Evolutionary conservation across 192 early-diverging fungal genomes (phyloP).

Genomic region (Linnemannia schmuckeri): DNA sequence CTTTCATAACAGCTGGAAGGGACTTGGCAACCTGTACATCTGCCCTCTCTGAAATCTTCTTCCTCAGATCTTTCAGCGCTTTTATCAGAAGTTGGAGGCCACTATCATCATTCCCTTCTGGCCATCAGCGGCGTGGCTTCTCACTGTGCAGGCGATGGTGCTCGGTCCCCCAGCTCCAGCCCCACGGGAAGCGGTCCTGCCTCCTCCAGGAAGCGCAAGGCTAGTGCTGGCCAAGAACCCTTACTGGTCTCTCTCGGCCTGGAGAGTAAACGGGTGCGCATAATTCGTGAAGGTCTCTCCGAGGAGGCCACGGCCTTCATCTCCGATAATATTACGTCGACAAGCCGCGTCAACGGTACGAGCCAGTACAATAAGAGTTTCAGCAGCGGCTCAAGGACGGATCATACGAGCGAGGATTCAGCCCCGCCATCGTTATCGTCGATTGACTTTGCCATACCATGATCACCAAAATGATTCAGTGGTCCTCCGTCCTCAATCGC

Average conservation of each 20-base stretch:
- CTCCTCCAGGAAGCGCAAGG: constrained; percentile 9
- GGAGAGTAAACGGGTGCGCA: constrained; percentile 5
- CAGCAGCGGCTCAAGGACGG: constrained; percentile 4
- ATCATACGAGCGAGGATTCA: constrained; percentile 11
- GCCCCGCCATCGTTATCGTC: constrained; percentile 6
- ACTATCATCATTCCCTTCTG: constrained; percentile 20
- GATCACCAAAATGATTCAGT: constrained; percentile 4
- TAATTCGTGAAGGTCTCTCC: constrained; percentile 7
- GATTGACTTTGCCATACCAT: constrained; percentile 17
- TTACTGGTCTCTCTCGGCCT: constrained; percentile 10
- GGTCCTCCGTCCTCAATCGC: constrained; percentile 12
- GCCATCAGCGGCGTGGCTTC: constrained; percentile 29
- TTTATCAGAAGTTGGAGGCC: neutral
- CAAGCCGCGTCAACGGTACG: constrained; percentile 10
- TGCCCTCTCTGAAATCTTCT: constrained; percentile 35
- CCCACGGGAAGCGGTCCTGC: neutral
- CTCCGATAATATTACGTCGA: neutral
- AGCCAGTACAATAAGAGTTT: constrained; percentile 15
- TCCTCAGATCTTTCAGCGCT: constrained; percentile 11
- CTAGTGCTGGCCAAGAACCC: constrained; percentile 7
- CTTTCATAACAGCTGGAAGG: neutral
- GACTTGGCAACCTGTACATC: constrained; percentile 18
- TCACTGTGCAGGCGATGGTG: neutral
- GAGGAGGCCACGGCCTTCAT: constrained; percentile 5
- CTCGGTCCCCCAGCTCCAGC: neutral